A percentile compares a stretch with the other conserved stretches of the same genome.
These are phyloP conservation scores for Penicillium sp. DNA, from an alignment of 2,329 filamentous ascomycete species.

Conservation along the genomic window DNA sequence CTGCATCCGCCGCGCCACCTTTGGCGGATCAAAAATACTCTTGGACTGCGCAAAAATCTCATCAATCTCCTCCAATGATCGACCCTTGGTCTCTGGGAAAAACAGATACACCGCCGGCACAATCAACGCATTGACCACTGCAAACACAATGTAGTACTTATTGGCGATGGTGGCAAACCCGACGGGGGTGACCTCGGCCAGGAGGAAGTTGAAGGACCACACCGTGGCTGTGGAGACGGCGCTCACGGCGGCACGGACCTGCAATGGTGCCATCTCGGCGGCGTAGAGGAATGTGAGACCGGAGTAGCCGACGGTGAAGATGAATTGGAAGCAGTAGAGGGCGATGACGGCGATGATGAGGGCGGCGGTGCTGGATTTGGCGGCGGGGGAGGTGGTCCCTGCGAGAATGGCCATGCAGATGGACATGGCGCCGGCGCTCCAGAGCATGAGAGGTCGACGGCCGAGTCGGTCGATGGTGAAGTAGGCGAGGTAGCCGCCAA, in stretches of 20 bases:
- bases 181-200: constrained; percentile 34
- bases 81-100: constrained; percentile 37
- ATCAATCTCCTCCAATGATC: constrained; percentile 37
- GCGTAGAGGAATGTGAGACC: constrained; percentile 58
- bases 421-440: constrained; percentile 25
- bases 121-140: constrained; percentile 34
- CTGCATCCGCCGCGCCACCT: constrained; percentile 18
- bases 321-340: constrained; percentile 56
- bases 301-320: constrained; percentile 55
- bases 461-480: constrained; percentile 43
- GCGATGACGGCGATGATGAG: constrained; percentile 51
- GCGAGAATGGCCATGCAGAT: constrained; percentile 39
- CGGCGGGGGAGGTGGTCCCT: constrained; percentile 41
- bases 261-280: constrained; percentile 48
- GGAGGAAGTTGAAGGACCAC: constrained; percentile 36
- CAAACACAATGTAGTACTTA: constrained; percentile 42
- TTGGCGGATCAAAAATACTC: constrained; percentile 23
- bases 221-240: constrained; percentile 48
- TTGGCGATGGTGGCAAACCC: constrained; percentile 44
- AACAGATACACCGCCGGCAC: constrained; percentile 33
- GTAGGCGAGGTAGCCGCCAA: constrained; percentile 42
- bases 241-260: constrained; percentile 45
- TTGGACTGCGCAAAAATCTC: constrained; percentile 33
- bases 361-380: constrained; percentile 38
- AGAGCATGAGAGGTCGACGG: constrained; percentile 31